Evolutionary conservation across 2,329 filamentous ascomycete species (phyloP), one percentile per base, ranked within the genome.

Genomic region (Monilinia fructigena): DNA sequence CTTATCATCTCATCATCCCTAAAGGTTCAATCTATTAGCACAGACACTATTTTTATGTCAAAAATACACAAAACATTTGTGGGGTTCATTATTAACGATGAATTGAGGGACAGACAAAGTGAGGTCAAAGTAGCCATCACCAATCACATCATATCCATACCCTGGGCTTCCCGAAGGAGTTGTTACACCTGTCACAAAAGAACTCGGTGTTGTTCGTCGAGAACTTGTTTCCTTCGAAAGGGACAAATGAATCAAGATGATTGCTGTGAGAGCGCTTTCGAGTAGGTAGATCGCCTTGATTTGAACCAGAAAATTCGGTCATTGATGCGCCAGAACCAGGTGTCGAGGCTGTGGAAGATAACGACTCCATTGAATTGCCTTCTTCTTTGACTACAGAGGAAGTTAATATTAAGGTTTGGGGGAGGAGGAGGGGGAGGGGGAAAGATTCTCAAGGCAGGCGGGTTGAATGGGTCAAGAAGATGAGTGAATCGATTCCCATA

Each of bases 261-360:
- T 68, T 72, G 69, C 71, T 74, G 50, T 75, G 70, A 2, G 72
- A 68, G 64, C 75, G 72, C 66, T 76, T 76, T 72, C 75, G 70
- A 55, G 63, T 70, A 18, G 72, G 72, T 4, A 74, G 67, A 38
- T 66, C 67, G 52, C 71, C 63, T 55, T 55, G 66, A 38, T 67
- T 67, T 52, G 72, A 63, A 28, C 63, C 69, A 16, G 68, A n/a
- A 18, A 70, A 38, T 40, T 68, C 68, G 26, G 60, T 56, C 12
- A 70, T 59, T 16, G 66, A 70, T n/a, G 67, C 61, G 38, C 60
- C 67, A 55, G 70, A 72, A 14, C 69, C 69, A 8, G 73, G 71
- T 4, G 70, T 73, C 4, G 74, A 72, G 20, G 69, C 66, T 40
- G 70, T 71, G 16, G 73, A 71, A 52, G 68, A 65, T 16, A 60